Evolutionary conservation across 2,329 filamentous ascomycete species (phyloP).

Genomic region (Alternaria arbusti): DNA sequence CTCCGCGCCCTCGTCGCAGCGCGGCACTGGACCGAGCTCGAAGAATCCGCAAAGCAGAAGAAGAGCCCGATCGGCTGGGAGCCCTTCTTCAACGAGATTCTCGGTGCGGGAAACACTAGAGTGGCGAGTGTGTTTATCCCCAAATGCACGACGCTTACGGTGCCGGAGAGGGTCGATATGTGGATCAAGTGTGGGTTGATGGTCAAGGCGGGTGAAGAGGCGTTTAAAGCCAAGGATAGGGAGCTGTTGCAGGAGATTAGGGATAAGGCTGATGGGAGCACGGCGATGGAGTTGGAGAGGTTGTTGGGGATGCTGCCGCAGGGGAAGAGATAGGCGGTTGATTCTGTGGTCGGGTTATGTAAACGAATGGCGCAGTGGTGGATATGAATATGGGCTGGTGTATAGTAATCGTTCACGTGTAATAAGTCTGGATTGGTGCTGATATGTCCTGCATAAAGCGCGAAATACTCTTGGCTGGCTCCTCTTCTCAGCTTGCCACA

Average conservation of each 20-base stretch:
- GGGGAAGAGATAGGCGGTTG: constrained; percentile 5
- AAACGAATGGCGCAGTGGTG: neutral
- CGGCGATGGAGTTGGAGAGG: constrained; percentile 81
- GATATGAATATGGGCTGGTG: neutral
- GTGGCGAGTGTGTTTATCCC: constrained; percentile 83
- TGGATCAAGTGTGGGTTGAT: constrained; percentile 95
- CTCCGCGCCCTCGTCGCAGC: constrained; percentile 87
- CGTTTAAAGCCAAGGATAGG: constrained; percentile 78
- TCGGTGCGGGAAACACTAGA: constrained; percentile 88
- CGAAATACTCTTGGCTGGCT: neutral
- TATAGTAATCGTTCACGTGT: neutral
- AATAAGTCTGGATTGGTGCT: neutral
- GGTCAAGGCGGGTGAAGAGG: constrained; percentile 89
- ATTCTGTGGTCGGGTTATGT: neutral
- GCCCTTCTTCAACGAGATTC: constrained; percentile 89
- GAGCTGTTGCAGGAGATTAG: constrained; percentile 76
- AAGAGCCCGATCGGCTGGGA: constrained; percentile 98
- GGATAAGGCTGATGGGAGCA: constrained; percentile 73
- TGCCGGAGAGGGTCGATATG: constrained; percentile 80
- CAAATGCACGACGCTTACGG: constrained; percentile 77
- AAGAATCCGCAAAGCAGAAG: constrained; percentile 77
- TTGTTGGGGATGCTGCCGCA: constrained; percentile 63
- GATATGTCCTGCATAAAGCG: neutral
- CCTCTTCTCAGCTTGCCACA: neutral
- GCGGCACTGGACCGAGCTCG: constrained; percentile 89